These are phyloP conservation scores for Avena insularis DNA, from an alignment of 176 grass and related monocot genomes.

Conservation along the genomic window DNA sequence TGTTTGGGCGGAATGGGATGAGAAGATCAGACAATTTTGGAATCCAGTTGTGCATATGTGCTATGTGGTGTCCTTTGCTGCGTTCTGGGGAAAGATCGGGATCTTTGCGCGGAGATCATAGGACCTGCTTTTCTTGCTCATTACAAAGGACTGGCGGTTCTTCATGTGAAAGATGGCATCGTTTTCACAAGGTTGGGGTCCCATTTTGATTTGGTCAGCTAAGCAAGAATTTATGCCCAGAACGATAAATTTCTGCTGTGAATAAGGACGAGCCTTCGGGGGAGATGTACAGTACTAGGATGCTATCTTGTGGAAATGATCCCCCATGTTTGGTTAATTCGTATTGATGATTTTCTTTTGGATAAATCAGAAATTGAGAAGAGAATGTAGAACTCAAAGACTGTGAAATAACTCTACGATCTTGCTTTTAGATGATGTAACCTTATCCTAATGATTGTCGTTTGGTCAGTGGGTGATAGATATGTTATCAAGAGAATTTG, in stretches of 20 bases:
- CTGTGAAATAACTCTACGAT: background rate
- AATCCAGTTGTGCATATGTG: background rate
- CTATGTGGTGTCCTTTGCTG: background rate
- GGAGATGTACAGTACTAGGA: background rate
- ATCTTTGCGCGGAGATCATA: background rate
- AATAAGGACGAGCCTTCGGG: background rate
- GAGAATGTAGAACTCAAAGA: slow-evolving; percentile 18
- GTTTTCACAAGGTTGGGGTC: background rate
- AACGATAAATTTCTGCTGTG: background rate
- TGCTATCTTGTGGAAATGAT: slow-evolving; percentile 25
- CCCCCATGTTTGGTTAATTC: background rate
- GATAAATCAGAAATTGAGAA: background rate
- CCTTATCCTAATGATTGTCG: background rate
- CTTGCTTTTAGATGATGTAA: slow-evolving; percentile 30
- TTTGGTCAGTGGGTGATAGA: background rate
- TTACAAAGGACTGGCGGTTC: background rate
- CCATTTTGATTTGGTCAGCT: slow-evolving; percentile 34
- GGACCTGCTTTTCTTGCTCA: background rate
- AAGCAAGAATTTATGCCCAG: background rate
- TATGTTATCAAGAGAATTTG: background rate
- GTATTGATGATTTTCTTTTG: background rate
- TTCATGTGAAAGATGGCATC: background rate
- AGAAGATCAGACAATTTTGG: slow-evolving; percentile 17
- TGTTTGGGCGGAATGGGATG: slow-evolving; percentile 17
- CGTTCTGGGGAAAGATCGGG: slow-evolving; percentile 26